Percentiles rank a stretch among this genome's conserved stretches.
phyloP scores from a whole-genome alignment of 352 stramenopile genomes.

The Phytophthora niederhauseri region DNA sequence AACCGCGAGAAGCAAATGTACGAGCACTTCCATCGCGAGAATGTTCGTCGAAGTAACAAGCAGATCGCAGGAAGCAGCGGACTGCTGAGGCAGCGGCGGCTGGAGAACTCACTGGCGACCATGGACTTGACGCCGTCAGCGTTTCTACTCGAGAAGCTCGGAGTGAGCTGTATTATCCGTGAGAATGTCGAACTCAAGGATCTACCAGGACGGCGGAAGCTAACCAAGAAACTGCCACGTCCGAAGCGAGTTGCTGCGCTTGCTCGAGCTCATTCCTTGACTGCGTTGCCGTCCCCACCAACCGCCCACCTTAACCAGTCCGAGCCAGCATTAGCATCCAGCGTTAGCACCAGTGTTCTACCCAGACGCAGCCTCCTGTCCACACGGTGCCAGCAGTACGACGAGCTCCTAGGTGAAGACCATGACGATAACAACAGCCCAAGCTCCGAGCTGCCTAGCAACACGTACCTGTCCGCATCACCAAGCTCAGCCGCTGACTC shows the following conservation, averaged over 20 bases:
- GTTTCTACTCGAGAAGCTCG: slow-evolving; percentile 74
- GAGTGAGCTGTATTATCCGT: slow-evolving; percentile 60
- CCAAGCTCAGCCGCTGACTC: slow-evolving; percentile 4
- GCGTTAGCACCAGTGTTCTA: slow-evolving; percentile 38
- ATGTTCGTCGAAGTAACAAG: slow-evolving; percentile 60
- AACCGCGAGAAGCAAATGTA: slow-evolving; percentile 84
- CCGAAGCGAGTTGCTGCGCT: slow-evolving; percentile 28
- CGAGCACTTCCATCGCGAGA: slow-evolving; percentile 71
- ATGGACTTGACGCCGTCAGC: slow-evolving; percentile 69
- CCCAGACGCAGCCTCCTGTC: slow-evolving; percentile 23
- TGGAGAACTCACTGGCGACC: slow-evolving; percentile 36
- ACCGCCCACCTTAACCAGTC: slow-evolving; percentile 3
- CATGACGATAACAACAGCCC: slow-evolving; percentile 26
- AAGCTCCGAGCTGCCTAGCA: background rate
- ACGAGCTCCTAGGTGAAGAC: slow-evolving; percentile 43
- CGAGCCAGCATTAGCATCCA: slow-evolving; percentile 35
- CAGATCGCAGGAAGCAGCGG: slow-evolving; percentile 39
- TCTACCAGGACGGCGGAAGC: slow-evolving; percentile 19
- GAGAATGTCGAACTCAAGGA: slow-evolving; percentile 33
- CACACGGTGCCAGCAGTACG: slow-evolving; percentile 45
- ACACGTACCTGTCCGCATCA: background rate
- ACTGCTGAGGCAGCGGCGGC: slow-evolving; percentile 36
- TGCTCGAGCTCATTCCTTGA: slow-evolving; percentile 30
- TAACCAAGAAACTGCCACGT: slow-evolving; percentile 30
- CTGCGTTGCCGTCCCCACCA: slow-evolving; percentile 16